Conservation (phyloP, 140 eudicot species). For the Stevia rebaudiana region DNA sequence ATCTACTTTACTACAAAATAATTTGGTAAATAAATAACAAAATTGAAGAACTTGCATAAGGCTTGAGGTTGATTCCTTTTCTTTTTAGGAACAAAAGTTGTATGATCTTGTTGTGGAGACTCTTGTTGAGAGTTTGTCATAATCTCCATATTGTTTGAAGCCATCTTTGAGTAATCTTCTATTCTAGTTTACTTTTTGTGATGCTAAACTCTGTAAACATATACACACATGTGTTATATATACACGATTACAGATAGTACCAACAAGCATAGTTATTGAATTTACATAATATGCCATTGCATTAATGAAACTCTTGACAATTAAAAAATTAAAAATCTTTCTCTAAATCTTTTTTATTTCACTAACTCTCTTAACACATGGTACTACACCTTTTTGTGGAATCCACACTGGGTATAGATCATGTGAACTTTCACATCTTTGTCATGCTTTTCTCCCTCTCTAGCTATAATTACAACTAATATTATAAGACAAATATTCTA, state of each 20-base stretch:
- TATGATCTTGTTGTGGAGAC: background rate
- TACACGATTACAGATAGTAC: background rate
- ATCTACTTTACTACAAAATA: background rate
- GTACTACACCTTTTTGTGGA: background rate
- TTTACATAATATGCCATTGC: background rate
- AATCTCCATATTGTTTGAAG: background rate
- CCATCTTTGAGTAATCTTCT: background rate
- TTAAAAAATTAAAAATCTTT: background rate
- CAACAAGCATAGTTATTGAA: background rate
- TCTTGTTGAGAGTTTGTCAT: constrained; percentile 15
- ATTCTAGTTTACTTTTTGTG: background rate
- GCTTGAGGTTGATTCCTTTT: background rate
- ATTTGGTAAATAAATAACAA: background rate
- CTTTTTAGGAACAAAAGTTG: background rate
- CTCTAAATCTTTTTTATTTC: background rate
- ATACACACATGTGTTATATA: background rate
- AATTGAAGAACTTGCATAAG: constrained; percentile 19
- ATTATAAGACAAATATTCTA: background rate
- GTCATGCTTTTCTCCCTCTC: background rate
- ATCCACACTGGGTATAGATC: background rate
- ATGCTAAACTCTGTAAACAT: background rate
- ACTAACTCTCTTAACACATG: background rate
- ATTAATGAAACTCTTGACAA: background rate
- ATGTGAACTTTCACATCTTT: background rate
- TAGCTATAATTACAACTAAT: background rate